These are phyloP conservation scores for Penicillium cosmopolitanum DNA, from an alignment of 495 filamentous ascomycete species.

Conservation along the genomic window DNA sequence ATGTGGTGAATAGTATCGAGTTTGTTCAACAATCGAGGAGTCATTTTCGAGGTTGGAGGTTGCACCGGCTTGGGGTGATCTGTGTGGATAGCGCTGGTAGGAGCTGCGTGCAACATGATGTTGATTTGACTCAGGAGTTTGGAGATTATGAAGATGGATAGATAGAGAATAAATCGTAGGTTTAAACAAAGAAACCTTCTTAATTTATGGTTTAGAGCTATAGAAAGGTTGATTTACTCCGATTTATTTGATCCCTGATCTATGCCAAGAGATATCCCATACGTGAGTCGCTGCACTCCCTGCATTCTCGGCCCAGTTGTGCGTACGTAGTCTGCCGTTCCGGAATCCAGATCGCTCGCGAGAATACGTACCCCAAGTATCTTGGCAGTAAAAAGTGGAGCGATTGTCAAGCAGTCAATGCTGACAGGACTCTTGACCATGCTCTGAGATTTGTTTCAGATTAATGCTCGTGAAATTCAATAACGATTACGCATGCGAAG, in stretches of 20 bases:
- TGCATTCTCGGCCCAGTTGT: conserved; percentile 4
- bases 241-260: conserved; percentile 3
- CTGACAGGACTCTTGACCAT: background rate
- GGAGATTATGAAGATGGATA: background rate
- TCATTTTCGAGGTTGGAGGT: conserved; percentile 1
- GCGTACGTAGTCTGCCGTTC: conserved; percentile 4
- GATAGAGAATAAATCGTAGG: background rate
- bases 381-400: background rate
- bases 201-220: background rate
- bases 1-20: conserved; percentile 19
- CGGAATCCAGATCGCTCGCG: conserved; percentile 3
- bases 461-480: background rate
- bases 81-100: conserved; percentile 8
- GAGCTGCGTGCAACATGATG: conserved; percentile 18
- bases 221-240: background rate
- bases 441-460: conserved; percentile 5
- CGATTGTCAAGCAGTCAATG: background rate
- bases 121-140: background rate
- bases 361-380: conserved; percentile 5
- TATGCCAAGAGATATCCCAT: background rate
- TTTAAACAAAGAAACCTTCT: background rate
- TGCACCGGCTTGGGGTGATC: conserved; percentile 9
- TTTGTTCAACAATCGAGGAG: conserved; percentile 11
- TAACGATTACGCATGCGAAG: background rate
- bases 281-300: conserved; percentile 3